Conservation (phyloP, 176 grass and related monocot species). For the Bromus sterilis region DNA sequence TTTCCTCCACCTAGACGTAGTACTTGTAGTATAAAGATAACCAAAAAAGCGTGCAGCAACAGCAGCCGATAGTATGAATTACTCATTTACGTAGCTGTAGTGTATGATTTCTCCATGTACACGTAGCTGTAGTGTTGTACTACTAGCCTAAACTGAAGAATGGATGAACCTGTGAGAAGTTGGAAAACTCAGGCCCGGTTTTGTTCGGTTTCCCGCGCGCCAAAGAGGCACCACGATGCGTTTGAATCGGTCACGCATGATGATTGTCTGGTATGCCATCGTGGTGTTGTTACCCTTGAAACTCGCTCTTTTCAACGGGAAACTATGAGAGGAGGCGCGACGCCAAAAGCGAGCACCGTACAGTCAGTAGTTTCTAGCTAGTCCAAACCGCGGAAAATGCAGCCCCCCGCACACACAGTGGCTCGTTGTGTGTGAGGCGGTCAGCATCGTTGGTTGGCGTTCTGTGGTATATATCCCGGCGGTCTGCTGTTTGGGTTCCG, state of each 20-base stretch:
- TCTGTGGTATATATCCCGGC: background rate
- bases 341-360: background rate
- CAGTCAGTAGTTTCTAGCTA: too few relatives aligned
- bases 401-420: background rate
- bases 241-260: too few relatives aligned
- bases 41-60: background rate
- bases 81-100: too few relatives aligned
- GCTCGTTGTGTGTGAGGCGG: background rate
- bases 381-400: conserved; percentile 14
- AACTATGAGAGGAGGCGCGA: background rate
- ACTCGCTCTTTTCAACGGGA: background rate
- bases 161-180: background rate
- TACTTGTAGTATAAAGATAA: background rate
- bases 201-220: background rate
- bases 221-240: too few relatives aligned
- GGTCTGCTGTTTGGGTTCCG: background rate
- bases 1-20: background rate
- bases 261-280: too few relatives aligned
- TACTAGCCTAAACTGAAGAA: background rate
- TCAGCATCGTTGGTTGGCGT: background rate
- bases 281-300: too few relatives aligned
- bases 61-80: too few relatives aligned
- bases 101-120: too few relatives aligned
- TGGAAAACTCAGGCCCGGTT: background rate
- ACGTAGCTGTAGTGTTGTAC: too few relatives aligned